Evolutionary conservation across 371 early-diverging fungal species (phyloP), one percentile per base, ranked within the genome.

Genomic region (Syncephalastrum sp.): DNA sequence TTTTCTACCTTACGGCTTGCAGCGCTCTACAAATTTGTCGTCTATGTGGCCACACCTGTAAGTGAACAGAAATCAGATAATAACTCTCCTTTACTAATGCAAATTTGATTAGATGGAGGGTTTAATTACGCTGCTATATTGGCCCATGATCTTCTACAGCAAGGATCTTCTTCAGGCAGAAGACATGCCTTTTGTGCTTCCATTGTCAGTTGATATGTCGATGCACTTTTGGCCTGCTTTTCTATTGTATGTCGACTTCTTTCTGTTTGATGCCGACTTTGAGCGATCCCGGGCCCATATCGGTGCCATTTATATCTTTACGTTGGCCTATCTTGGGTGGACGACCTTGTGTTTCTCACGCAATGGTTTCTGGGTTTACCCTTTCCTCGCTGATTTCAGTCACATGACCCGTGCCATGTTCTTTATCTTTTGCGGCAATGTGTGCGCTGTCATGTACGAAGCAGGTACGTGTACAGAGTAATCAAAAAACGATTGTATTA

Each of bases 151-250:
- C 1, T 47, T 62, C 4, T 56, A 59, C 24, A 58, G 53, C 38
- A 55, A 50, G 24, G 57, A 62, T 8, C 29, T 69, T 7, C 50
- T 69, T 13, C 42, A 47, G 10, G 50, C 57, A 33, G 47, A 54
- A 38, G 65, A 64, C 21, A 44, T 57, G 5, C 61, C 64, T 3
- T 50, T 60, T 42, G 53, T 60, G 17, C 38, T 64, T 12, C 69
- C 69, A 5, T 19, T 65, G 16, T 19, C 45, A 4, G 16, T 65
- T 29, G 69, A 69, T 43, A 54, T 59, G 47, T 48, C 65, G 5
- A 50, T 69, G 23, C 69, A 69, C 52, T 47, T 69, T 23, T 69
- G 65, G 62, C 69, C 69, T 5, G 60, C 65, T 10, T 27, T 69
- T 7, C 42, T 69, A 17, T 19, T 65, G 15, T 69, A 63, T 59